Percentiles rank a stretch among this genome's conserved stretches.
Evolutionary conservation across 2,329 filamentous ascomycete species (phyloP).

Genomic region (Colletotrichum aenigma): DNA sequence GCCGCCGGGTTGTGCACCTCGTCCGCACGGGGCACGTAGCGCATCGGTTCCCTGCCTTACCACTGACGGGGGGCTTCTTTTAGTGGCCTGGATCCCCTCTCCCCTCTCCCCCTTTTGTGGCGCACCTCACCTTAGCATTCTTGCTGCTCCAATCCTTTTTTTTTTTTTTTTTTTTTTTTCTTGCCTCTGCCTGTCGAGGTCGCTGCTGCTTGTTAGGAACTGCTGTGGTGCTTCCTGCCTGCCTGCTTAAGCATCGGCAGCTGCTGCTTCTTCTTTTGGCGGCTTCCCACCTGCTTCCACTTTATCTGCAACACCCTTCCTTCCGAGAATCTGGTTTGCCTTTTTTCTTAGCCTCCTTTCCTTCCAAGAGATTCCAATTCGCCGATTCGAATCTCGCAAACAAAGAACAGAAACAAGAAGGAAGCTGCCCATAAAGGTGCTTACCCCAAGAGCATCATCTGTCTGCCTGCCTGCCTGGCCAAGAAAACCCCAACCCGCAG

Average conservation of each 20-base stretch:
- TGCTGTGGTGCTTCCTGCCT: not conserved
- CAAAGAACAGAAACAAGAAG: not conserved
- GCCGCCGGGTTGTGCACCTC: not conserved
- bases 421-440: not conserved
- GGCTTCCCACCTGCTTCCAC: not conserved
- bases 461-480: not conserved
- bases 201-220: not conserved
- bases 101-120: not conserved
- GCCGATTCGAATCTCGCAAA: not conserved
- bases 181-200: not conserved
- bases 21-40: not conserved
- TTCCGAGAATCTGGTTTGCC: not conserved
- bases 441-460: not conserved
- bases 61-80: not conserved
- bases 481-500: not conserved
- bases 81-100: not conserved
- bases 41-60: not conserved
- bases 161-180: not conserved
- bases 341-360: not conserved
- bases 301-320: not conserved
- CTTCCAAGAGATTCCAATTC: not conserved
- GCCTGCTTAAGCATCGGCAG: not conserved
- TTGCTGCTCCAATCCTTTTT: not conserved
- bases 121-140: not conserved
- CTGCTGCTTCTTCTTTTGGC: not conserved